Evolutionary conservation across 768 basidiomycete species (phyloP).

Genomic region (Macrolepiota dolichaula): DNA sequence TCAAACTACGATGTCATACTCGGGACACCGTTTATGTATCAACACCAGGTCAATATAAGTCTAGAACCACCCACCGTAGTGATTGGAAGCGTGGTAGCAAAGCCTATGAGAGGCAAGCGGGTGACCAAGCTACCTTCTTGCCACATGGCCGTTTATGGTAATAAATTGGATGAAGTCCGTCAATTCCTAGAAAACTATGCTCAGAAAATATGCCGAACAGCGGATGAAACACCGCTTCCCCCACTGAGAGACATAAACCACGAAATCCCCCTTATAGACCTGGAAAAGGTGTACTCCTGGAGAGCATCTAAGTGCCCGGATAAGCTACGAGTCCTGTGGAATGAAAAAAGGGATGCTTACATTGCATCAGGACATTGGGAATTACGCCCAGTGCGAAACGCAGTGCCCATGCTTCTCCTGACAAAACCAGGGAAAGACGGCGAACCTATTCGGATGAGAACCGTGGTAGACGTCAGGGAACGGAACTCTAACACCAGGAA

Average conservation of each 20-base stretch:
- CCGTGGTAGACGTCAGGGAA: conserved; percentile 30
- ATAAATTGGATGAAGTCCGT: conserved; percentile 16
- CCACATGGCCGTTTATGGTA: conserved; percentile 10
- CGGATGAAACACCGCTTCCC: conserved; percentile 4
- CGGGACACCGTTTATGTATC: conserved; percentile 35
- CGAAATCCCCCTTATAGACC: conserved; percentile 8
- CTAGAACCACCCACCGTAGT: conserved; percentile 23
- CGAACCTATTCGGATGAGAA: conserved; percentile 20
- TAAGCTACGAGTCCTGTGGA: conserved; percentile 22
- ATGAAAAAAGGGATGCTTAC: conserved; percentile 24
- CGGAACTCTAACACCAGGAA: conserved; percentile 34
- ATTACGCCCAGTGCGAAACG: conserved; percentile 27
- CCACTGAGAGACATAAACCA: conserved; percentile 11
- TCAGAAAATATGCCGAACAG: conserved; percentile 16
- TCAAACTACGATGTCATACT: conserved; percentile 38
- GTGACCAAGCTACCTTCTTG: conserved; percentile 12
- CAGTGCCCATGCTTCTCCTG: conserved; percentile 29
- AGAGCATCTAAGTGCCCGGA: conserved; percentile 15
- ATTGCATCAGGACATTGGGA: conserved; percentile 22
- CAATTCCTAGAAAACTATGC: conserved; percentile 22
- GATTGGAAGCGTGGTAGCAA: conserved; percentile 17
- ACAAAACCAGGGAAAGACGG: conserved; percentile 24
- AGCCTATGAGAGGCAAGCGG: conserved; percentile 17
- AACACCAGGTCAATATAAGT: conserved; percentile 24
- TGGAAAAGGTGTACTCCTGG: background rate